A percentile compares a stretch with the other conserved stretches of the same genome.
phyloP scores from a whole-genome alignment of 805 yeast genomes.

The Kluyveromyces lactis region DNA sequence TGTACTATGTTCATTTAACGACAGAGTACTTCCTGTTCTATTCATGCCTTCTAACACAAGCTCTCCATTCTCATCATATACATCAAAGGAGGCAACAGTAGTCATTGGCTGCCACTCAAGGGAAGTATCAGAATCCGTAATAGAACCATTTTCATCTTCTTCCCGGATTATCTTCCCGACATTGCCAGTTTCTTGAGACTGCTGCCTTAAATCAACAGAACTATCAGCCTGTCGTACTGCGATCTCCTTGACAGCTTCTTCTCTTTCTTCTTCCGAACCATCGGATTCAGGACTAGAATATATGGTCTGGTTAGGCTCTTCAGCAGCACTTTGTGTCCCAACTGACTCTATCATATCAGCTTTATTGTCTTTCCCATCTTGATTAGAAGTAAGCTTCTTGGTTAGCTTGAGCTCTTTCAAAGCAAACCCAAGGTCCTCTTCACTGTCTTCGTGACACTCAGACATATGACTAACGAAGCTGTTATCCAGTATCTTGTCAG shows the following conservation, averaged over 20 bases:
- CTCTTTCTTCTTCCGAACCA: background rate
- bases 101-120: conserved; percentile 83
- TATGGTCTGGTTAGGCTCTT: background rate
- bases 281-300: background rate
- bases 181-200: background rate
- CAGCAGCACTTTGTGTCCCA: background rate
- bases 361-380: background rate
- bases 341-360: background rate
- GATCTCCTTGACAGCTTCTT: background rate
- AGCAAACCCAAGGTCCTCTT: conserved; percentile 18
- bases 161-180: too few species aligned
- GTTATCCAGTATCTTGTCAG: too few species aligned
- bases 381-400: conserved; percentile 1
- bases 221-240: too few species aligned
- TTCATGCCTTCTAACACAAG: conserved; percentile 33
- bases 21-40: background rate
- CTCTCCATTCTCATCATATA: conserved; percentile 75
- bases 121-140: conserved; percentile 28
- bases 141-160: background rate
- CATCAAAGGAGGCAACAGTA: conserved; percentile 65
- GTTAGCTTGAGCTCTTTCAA: conserved; percentile 22
- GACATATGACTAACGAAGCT: too few species aligned
- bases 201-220: too few species aligned
- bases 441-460: background rate
- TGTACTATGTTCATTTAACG: background rate